Conservation (phyloP, 176 grass and related monocot species). For the Stipa capillata region DNA sequence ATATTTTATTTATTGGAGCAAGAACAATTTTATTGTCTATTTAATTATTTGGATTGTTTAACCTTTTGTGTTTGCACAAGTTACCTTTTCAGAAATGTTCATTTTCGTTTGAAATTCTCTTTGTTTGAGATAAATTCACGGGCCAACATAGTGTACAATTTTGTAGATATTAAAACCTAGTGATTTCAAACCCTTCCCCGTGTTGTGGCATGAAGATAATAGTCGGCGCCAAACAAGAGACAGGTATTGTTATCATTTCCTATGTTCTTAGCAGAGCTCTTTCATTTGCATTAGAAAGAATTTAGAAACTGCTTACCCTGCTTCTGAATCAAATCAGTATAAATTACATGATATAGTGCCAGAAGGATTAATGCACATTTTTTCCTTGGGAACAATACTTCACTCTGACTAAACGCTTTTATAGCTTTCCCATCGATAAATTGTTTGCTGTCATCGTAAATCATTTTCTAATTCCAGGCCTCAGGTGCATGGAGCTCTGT, state of each 20-base stretch:
- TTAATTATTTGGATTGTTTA: no score
- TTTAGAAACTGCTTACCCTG: background rate
- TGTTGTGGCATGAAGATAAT: constrained; percentile 94
- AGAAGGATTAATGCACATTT: constrained; percentile 6
- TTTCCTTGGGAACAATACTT: background rate
- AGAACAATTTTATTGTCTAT: background rate
- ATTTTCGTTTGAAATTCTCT: constrained; percentile 9
- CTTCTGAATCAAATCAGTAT: background rate
- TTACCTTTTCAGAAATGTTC: no score
- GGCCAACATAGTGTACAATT: constrained; percentile 19
- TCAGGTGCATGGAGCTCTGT: constrained; percentile 78
- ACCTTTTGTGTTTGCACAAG: no score
- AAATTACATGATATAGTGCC: background rate
- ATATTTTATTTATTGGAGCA: background rate
- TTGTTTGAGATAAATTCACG: constrained; percentile 23
- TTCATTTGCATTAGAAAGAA: no score
- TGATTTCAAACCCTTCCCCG: constrained; percentile 91
- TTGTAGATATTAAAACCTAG: constrained; percentile 74
- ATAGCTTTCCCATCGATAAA: background rate
- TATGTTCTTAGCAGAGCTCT: background rate
- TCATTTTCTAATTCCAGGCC: constrained; percentile 41
- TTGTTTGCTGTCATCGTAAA: background rate
- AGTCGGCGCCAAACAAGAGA: constrained; percentile 66
- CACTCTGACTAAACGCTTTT: no score
- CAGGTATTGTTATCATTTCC: constrained; percentile 50